These are phyloP conservation scores for Gloeostereum incarnatum DNA, from an alignment of 768 basidiomycete genomes.

Conservation along the genomic window DNA sequence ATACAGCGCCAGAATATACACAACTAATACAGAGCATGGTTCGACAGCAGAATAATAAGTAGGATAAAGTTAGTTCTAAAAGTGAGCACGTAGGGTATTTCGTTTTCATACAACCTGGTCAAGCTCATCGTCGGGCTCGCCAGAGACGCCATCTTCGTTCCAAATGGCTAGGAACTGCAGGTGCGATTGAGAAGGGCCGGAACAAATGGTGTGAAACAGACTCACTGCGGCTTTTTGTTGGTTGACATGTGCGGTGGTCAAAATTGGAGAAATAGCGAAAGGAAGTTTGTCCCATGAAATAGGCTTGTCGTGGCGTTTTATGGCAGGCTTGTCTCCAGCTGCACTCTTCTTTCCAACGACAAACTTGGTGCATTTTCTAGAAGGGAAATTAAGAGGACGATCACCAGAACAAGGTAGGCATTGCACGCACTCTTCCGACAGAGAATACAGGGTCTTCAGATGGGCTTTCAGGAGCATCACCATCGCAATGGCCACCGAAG, in stretches of 20 bases:
- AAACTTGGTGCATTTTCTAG: conserved; percentile 88
- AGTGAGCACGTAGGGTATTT: too few relatives aligned
- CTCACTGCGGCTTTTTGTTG: conserved; percentile 59
- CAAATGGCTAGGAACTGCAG: conserved; percentile 66
- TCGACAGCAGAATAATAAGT: too few relatives aligned
- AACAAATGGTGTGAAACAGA: conserved; percentile 2
- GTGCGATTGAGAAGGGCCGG: conserved; percentile 1
- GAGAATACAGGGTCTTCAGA: conserved; percentile 71
- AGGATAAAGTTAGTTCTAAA: too few relatives aligned
- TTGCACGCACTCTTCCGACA: conserved; percentile 81
- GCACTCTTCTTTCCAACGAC: conserved; percentile 84
- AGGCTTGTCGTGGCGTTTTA: conserved; percentile 48
- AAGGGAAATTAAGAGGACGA: conserved; percentile 1
- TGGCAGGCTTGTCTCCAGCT: conserved; percentile 74
- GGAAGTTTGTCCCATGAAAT: conserved; percentile 71
- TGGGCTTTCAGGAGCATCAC: conserved; percentile 83
- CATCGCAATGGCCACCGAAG: conserved; percentile 73
- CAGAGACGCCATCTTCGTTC: conserved; percentile 71
- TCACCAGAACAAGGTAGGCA: conserved; percentile 1
- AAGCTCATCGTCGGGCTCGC: conserved; percentile 58
- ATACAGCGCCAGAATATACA: too few relatives aligned
- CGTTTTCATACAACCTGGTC: too few relatives aligned
- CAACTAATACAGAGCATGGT: too few relatives aligned
- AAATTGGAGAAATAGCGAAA: conserved; percentile 49
- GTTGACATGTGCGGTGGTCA: conserved; percentile 52